Base-by-base conservation (phyloP, 2,329 filamentous ascomycete genomes). In the Sporothrix curviconia region DNA sequence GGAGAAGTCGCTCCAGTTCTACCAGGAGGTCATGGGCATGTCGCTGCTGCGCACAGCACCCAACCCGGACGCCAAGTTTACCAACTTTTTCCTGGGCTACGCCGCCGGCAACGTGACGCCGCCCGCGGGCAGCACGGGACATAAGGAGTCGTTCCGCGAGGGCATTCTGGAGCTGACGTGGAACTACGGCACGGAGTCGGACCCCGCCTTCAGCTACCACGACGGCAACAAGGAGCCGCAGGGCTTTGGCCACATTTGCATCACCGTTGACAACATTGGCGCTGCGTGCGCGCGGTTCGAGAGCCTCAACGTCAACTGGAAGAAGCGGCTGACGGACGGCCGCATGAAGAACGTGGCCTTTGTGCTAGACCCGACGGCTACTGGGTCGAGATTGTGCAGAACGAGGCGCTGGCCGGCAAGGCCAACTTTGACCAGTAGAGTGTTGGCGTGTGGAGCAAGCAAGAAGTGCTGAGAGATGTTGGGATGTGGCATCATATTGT, bases 291-390 rank as follows among this genome's bases (percentile, higher is more conserved):
- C 85, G 68, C 83, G 92, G 14, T 92, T 97, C 65, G 94, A 97
- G 70, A 82, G 84, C 56, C 76, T 89, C 68, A 82, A 86, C 6
- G 87, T 92, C 56, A 85, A 81, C 72, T 99, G 91, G 90, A 96
- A 96, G 84, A 97, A 97, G 84, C 81, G 89, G 63, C 79, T 97
- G 61, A 95, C 90, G 2, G 92, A 97, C 62, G 92, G 92, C 2
- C 78, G 82, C 46, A 96, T 96, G 92, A 92, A 89, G 79, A 90
- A 94, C 63, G 86, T 97, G 55, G 94, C 94, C 0, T 97, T 97
- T 69, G 74, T 97, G 47, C 77, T 96, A 49, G 92, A 92, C 65
- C 91, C 92, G 91, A 96, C 72, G 83, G 81, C 50, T 95, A 95
- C 74, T 95, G 88, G 89, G 80, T 90, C 55, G 84, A 87, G 72